Evolutionary conservation across 2,329 filamentous ascomycete genomes (phyloP).

Genomic region (Aspergillus uvarum): DNA sequence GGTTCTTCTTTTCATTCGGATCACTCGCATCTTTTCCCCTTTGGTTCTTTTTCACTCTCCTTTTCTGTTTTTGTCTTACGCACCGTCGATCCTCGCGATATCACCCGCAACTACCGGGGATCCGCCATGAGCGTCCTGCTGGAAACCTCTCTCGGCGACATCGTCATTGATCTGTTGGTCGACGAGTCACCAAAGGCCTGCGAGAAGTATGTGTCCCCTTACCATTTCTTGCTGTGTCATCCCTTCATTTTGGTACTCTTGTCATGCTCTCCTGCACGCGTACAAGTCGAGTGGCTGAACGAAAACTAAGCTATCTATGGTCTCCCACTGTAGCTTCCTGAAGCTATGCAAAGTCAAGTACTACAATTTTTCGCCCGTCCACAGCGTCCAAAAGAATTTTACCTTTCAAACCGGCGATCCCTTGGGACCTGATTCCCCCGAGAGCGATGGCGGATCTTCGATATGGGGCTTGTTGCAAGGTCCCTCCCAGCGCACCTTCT

Average conservation of each 20-base stretch:
- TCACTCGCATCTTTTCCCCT: neutral
- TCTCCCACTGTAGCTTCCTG: constrained; percentile 67
- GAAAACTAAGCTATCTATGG: constrained; percentile 52
- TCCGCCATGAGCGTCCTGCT: constrained; percentile 81
- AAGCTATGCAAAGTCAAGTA: constrained; percentile 99
- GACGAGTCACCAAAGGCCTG: constrained; percentile 88
- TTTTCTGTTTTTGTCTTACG: constrained; percentile 11
- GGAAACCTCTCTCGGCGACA: constrained; percentile 88
- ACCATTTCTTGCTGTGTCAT: constrained; percentile 7
- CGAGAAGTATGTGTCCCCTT: constrained; percentile 73
- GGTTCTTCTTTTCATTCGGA: neutral
- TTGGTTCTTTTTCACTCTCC: constrained; percentile 1
- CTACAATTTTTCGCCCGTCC: constrained; percentile 94
- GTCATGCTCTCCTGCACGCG: constrained; percentile 5
- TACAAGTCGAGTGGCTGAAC: constrained; percentile 53
- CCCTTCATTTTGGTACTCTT: neutral
- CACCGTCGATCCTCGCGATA: constrained; percentile 17
- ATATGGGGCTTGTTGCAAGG: constrained; percentile 83
- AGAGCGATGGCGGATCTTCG: constrained; percentile 88
- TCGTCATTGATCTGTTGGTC: constrained; percentile 88
- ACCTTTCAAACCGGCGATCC: constrained; percentile 96
- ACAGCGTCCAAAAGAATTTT: constrained; percentile 91
- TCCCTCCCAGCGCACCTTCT: constrained; percentile 71
- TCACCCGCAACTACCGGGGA: constrained; percentile 14
- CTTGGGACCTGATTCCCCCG: constrained; percentile 76